Conservation (phyloP, 2,329 filamentous ascomycete species). For the Colletotrichum incanum region DNA sequence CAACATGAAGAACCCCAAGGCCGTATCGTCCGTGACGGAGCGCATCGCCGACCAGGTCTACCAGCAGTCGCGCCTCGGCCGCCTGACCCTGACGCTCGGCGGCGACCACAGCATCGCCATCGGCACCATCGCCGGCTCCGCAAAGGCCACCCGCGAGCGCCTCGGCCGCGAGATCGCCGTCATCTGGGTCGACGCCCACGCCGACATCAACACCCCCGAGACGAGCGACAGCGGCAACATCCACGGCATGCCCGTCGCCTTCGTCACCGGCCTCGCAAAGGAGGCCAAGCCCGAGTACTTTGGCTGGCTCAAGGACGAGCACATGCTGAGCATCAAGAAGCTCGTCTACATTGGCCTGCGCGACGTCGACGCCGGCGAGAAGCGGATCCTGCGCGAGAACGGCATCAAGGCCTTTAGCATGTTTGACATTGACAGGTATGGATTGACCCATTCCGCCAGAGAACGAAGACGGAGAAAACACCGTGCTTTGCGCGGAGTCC, state of each 20-base stretch:
- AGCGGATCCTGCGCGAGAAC: conserved; percentile 89
- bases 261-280: conserved; percentile 87
- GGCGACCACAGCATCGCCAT: conserved; percentile 98
- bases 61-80: conserved; percentile 84
- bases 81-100: conserved; percentile 92
- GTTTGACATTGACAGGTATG: conserved; percentile 90
- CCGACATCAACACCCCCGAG: conserved; percentile 98
- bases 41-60: conserved; percentile 89
- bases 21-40: conserved; percentile 88
- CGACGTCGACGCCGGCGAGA: conserved; percentile 95
- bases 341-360: conserved; percentile 96
- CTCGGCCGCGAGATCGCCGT: conserved; percentile 88
- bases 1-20: conserved; percentile 93
- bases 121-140: conserved; percentile 89
- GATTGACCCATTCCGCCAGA: neutral
- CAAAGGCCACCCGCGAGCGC: conserved; percentile 88
- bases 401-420: conserved; percentile 97
- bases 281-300: conserved; percentile 86
- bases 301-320: conserved; percentile 87
- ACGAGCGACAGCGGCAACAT: conserved; percentile 92
- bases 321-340: conserved; percentile 81
- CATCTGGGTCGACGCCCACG: conserved; percentile 98
- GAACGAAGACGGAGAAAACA: too few relatives aligned
- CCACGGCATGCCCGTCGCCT: conserved; percentile 97
- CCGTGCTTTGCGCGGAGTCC: too few relatives aligned